Conservation (phyloP, 108 stramenopile species). For the Skeletonema potamos region DNA sequence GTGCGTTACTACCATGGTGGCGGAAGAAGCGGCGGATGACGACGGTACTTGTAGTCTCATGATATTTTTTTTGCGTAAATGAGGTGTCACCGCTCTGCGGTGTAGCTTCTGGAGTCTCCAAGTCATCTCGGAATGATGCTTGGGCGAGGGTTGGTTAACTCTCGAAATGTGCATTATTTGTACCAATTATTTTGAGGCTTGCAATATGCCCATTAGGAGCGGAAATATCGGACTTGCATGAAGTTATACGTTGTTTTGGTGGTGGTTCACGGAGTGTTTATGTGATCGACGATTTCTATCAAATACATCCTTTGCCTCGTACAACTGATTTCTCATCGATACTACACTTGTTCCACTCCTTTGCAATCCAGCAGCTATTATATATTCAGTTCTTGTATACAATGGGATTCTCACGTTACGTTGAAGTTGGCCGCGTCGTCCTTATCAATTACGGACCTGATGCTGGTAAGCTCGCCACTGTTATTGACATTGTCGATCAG, state of each 20-base stretch:
- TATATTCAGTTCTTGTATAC: conserved; percentile 4
- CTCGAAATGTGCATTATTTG: no score
- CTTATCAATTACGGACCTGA: conserved; percentile 98
- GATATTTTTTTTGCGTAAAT: background rate
- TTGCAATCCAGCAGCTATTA: background rate
- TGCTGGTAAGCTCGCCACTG: conserved; percentile 92
- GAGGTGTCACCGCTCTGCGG: background rate
- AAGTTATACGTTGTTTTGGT: background rate
- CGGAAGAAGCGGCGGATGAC: background rate
- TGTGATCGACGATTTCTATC: background rate
- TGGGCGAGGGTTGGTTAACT: background rate
- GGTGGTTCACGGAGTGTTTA: background rate
- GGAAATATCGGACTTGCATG: background rate
- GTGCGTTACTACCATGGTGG: background rate
- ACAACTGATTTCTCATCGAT: background rate
- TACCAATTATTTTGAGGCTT: background rate
- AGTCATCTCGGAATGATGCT: background rate
- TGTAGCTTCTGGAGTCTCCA: background rate
- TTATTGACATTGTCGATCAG: conserved; percentile 97
- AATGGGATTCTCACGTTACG: conserved; percentile 96
- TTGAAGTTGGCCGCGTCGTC: conserved; percentile 98
- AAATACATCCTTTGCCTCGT: background rate
- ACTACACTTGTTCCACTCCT: background rate
- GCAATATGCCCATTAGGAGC: background rate
- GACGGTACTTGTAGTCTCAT: background rate